Conservation (phyloP, 2,329 filamentous ascomycete genomes). For the Trichoderma lentiforme region DNA sequence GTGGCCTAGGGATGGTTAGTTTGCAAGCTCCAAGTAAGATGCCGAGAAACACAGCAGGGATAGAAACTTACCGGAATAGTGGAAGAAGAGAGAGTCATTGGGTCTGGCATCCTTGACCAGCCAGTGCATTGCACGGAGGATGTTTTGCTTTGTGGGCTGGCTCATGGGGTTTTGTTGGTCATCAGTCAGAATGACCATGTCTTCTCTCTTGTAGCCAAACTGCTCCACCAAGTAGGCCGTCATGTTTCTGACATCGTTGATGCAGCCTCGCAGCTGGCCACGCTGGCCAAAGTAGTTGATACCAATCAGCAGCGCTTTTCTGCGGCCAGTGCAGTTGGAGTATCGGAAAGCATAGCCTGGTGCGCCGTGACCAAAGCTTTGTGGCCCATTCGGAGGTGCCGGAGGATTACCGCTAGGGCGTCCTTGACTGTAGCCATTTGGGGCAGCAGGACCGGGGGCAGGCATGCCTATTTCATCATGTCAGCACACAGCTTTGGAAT, state of each 20-base stretch:
- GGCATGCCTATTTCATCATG: constrained; percentile 21
- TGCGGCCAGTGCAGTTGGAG: constrained; percentile 80
- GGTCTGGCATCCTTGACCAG: constrained; percentile 87
- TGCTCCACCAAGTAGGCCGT: constrained; percentile 82
- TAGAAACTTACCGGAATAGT: constrained; percentile 71
- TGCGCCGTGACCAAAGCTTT: constrained; percentile 76
- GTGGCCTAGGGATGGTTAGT: constrained; percentile 51
- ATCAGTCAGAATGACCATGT: constrained; percentile 96
- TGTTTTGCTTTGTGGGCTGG: constrained; percentile 93
- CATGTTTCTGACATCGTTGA: constrained; percentile 98
- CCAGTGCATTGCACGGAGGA: constrained; percentile 96
- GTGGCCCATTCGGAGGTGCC: constrained; percentile 61
- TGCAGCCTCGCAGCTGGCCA: constrained; percentile 86
- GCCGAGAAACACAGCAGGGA: not conserved
- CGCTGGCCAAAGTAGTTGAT: constrained; percentile 97
- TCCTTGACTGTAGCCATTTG: constrained; percentile 13
- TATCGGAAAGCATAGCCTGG: constrained; percentile 86
- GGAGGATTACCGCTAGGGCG: constrained; percentile 45
- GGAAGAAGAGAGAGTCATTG: constrained; percentile 95
- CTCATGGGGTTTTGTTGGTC: constrained; percentile 98
- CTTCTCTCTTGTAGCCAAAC: constrained; percentile 89
- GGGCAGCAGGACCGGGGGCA: constrained; percentile 9
- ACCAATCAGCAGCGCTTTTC: constrained; percentile 87
- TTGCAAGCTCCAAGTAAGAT: not conserved
- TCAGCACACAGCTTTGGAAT: constrained; percentile 11